Conservation (phyloP, 2,329 filamentous ascomycete species). For the Trichoderma gracile region DNA sequence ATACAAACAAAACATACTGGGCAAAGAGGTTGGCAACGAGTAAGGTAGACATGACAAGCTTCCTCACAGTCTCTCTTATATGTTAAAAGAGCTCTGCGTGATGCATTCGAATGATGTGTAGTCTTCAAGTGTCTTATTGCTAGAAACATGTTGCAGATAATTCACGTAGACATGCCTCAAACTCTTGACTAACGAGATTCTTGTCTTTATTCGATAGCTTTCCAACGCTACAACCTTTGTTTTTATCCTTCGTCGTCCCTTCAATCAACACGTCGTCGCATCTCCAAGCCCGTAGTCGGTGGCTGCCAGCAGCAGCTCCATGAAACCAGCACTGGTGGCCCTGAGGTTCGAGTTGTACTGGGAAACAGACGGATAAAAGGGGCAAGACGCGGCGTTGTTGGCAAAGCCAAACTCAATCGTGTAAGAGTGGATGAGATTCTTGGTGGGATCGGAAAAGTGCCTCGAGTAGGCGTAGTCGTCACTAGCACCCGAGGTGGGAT, state of each 20-base stretch:
- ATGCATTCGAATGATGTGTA: too few relatives aligned
- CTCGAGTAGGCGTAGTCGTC: conserved; percentile 50
- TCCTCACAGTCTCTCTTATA: too few relatives aligned
- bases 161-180: too few relatives aligned
- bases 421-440: conserved; percentile 45
- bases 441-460: conserved; percentile 39
- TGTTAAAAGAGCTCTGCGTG: too few relatives aligned
- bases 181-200: too few relatives aligned
- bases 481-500: conserved; percentile 48
- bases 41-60: too few relatives aligned
- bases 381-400: conserved; percentile 33
- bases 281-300: conserved; percentile 5
- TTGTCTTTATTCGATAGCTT: too few relatives aligned
- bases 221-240: neutral
- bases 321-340: conserved; percentile 49
- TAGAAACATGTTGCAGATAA: too few relatives aligned
- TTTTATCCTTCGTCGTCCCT: too few relatives aligned
- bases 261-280: neutral
- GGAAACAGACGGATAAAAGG: conserved; percentile 49
- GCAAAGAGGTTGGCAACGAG: too few relatives aligned
- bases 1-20: too few relatives aligned
- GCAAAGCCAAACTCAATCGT: conserved; percentile 50
- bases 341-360: conserved; percentile 47
- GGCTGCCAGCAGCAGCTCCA: conserved; percentile 45
- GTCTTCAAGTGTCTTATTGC: too few relatives aligned